Percentiles rank a stretch among this genome's conserved stretches.
These are phyloP conservation scores for Xylogone sp. DNA, from an alignment of 2,329 filamentous ascomycete species.

Conservation along the genomic window DNA sequence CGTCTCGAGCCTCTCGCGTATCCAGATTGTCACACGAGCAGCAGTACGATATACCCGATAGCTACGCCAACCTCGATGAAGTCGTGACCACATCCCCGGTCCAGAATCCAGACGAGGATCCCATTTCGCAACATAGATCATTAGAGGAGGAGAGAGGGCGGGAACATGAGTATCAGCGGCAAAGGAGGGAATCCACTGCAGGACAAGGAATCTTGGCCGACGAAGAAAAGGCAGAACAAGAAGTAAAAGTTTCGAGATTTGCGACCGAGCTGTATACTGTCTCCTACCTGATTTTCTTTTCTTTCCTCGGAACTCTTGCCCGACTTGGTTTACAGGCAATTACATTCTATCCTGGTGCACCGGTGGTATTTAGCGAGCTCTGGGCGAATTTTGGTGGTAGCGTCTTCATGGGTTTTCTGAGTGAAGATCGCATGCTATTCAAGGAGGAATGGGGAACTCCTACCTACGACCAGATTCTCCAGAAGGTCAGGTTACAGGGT, in stretches of 20 bases:
- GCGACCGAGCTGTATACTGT: constrained; percentile 65
- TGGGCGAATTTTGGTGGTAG: constrained; percentile 89
- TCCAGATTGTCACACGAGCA: constrained; percentile 4
- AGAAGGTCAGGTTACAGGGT: constrained; percentile 28
- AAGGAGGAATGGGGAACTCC: constrained; percentile 58
- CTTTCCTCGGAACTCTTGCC: constrained; percentile 78
- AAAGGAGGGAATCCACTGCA: constrained; percentile 2
- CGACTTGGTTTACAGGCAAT: constrained; percentile 76
- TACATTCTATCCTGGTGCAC: constrained; percentile 74
- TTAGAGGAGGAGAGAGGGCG: constrained; percentile 31
- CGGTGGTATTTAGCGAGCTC: constrained; percentile 68
- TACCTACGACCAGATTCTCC: constrained; percentile 32
- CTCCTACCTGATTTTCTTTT: constrained; percentile 82
- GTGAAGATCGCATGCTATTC: constrained; percentile 75
- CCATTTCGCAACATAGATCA: constrained; percentile 33
- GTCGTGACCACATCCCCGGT: constrained; percentile 38
- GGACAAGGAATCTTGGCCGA: constrained; percentile 3
- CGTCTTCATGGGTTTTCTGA: constrained; percentile 79
- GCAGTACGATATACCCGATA: constrained; percentile 18
- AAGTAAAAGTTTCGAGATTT: constrained; percentile 39
- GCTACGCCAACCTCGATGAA: constrained; percentile 42
- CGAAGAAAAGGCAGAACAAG: constrained; percentile 9
- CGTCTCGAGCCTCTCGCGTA: constrained; percentile 2
- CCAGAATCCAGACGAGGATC: constrained; percentile 36
- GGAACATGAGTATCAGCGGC: constrained; percentile 14